phyloP scores from a whole-genome alignment of 2,329 filamentous ascomycete genomes.

The Sphaerulina populicola region DNA sequence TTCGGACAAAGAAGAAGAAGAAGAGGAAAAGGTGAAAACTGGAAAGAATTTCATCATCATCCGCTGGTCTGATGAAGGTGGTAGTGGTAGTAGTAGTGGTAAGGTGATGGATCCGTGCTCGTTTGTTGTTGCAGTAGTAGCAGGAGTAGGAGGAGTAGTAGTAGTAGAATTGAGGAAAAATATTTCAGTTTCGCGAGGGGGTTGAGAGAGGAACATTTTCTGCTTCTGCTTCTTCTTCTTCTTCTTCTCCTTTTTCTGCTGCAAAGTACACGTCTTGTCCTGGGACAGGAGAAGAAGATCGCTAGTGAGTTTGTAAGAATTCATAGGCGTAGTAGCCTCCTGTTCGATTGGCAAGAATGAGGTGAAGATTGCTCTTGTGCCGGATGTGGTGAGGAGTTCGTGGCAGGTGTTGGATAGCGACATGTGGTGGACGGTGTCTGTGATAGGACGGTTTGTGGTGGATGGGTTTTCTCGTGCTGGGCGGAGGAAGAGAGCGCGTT shows the following conservation, averaged over 20 bases:
- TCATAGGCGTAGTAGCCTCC: too few species aligned
- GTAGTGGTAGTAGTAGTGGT: too few species aligned
- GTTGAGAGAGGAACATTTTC: not conserved
- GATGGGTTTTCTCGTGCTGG: not conserved
- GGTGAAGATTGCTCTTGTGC: not conserved
- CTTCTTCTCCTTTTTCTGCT: too few species aligned
- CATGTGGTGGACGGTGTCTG: not conserved
- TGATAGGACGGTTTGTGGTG: not conserved
- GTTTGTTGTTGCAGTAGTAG: not conserved
- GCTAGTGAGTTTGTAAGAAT: not conserved
- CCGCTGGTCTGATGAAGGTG: too few species aligned
- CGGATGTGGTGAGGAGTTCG: not conserved
- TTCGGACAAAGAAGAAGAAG: too few species aligned
- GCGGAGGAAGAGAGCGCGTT: conserved; percentile 24
- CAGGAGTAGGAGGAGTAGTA: too few species aligned
- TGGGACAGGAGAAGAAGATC: not conserved
- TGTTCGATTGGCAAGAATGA: not conserved
- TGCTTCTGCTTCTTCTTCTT: too few species aligned
- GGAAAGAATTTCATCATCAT: too few species aligned
- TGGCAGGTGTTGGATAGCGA: conserved; percentile 2
- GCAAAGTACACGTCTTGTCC: not conserved
- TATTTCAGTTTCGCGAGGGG: not conserved
- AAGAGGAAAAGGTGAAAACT: too few species aligned
- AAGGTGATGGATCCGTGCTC: not conserved
- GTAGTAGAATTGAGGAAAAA: conserved; percentile 1